phyloP scores from a whole-genome alignment of 1,284 basidiomycete species.

The Cutaneotrichosporon dermatis region DNA sequence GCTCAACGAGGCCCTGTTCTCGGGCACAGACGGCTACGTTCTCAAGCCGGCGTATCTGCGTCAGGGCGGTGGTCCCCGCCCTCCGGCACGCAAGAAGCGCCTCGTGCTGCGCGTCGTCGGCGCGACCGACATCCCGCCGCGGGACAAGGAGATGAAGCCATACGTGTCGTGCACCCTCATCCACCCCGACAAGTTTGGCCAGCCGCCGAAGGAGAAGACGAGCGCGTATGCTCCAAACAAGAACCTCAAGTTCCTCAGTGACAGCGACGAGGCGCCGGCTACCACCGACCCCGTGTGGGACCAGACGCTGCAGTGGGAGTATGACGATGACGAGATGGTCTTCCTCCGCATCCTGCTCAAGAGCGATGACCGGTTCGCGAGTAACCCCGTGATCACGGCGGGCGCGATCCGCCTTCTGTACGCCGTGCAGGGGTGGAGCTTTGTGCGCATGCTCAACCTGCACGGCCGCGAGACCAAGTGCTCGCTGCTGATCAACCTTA shows the following conservation, averaged over 20 bases:
- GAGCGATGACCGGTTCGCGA: conserved; percentile 16
- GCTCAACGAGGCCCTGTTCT: conserved; percentile 92
- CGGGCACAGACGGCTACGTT: conserved; percentile 77
- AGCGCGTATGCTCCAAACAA: conserved; percentile 3
- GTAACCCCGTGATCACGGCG: conserved; percentile 13
- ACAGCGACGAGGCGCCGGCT: not conserved
- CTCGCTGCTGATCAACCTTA: conserved; percentile 11
- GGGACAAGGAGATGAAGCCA: conserved; percentile 9
- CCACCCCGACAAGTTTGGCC: conserved; percentile 13
- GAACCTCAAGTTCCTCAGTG: conserved; percentile 4
- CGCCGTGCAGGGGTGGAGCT: conserved; percentile 12
- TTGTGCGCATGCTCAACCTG: conserved; percentile 15
- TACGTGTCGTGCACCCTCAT: conserved; percentile 19
- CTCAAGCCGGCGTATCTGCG: conserved; percentile 64
- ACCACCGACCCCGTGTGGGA: conserved; percentile 65
- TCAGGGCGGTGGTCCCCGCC: not conserved
- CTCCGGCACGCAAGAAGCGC: not conserved
- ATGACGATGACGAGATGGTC: conserved; percentile 50
- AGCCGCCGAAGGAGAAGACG: conserved; percentile 21
- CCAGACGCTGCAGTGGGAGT: conserved; percentile 66
- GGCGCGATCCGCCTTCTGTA: conserved; percentile 13
- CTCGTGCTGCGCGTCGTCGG: conserved; percentile 14
- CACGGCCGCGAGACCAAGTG: conserved; percentile 12
- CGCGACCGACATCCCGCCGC: conserved; percentile 12
- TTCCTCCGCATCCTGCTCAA: conserved; percentile 20